These are phyloP conservation scores for Leccinellum luteum DNA, from an alignment of 768 basidiomycete genomes.

Conservation along the genomic window DNA sequence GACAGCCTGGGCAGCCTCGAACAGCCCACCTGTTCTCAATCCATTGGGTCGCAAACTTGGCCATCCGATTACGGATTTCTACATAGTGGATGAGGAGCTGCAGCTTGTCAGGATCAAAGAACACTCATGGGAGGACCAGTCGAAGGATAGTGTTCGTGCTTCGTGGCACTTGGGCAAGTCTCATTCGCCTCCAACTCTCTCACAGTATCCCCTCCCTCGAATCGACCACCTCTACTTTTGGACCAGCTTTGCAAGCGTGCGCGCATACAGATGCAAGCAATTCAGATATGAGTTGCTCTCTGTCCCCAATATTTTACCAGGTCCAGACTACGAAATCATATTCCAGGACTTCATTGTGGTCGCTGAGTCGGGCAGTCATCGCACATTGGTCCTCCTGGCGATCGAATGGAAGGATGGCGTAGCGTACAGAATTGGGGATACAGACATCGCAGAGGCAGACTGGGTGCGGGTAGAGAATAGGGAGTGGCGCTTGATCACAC, in stretches of 20 bases:
- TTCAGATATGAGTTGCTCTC: background rate
- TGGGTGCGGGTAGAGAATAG: constrained; percentile 10
- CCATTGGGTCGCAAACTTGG: background rate
- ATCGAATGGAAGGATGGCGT: background rate
- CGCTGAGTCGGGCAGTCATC: background rate
- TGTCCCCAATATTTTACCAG: background rate
- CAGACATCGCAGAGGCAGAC: background rate
- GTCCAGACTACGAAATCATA: background rate
- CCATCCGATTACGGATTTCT: constrained; percentile 4
- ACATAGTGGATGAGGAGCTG: constrained; percentile 1
- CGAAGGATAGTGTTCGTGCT: background rate
- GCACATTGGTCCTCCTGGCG: background rate
- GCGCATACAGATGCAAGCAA: background rate
- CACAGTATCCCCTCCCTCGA: background rate
- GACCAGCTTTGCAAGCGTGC: constrained; percentile 10
- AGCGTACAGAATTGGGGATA: background rate
- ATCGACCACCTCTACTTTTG: constrained; percentile 14
- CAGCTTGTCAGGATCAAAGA: constrained; percentile 2
- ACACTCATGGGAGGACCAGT: background rate
- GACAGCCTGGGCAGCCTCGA: constrained; percentile 4
- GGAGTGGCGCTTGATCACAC: constrained; percentile 7
- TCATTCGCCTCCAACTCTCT: background rate
- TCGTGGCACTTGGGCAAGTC: background rate
- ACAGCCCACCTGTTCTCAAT: background rate
- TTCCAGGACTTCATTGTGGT: constrained; percentile 13